Evolutionary conservation across 129 eudicot genomes (phyloP).

Genomic region (Centrapalus pauciflorus): DNA sequence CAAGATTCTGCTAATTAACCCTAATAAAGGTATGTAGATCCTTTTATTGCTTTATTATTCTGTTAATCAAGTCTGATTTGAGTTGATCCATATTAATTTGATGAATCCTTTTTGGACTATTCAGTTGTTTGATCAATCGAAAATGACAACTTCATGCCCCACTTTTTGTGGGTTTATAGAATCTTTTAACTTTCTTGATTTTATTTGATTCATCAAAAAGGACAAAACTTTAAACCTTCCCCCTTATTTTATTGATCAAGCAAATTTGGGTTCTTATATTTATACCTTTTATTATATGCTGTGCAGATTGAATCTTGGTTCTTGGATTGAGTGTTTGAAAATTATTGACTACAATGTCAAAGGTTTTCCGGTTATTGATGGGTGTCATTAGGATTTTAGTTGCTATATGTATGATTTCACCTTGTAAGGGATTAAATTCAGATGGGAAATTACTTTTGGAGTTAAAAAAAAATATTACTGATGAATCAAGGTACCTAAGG

Average conservation of each 20-base stretch:
- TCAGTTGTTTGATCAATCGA: slow-evolving; percentile 22
- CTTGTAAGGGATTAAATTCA: slow-evolving; percentile 59
- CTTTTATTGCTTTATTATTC: slow-evolving; percentile 8
- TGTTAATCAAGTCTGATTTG: neutral
- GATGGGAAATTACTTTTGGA: slow-evolving; percentile 69
- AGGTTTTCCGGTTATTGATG: slow-evolving; percentile 16
- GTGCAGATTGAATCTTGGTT: slow-evolving; percentile 9
- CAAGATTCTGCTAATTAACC: neutral
- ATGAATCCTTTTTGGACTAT: slow-evolving; percentile 24
- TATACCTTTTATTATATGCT: slow-evolving; percentile 10
- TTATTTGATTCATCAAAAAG: slow-evolving; percentile 5
- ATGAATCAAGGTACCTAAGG: slow-evolving; percentile 33
- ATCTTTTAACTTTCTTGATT: slow-evolving; percentile 13
- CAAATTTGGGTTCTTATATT: slow-evolving; percentile 10
- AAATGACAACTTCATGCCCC: slow-evolving; percentile 24
- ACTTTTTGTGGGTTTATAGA: slow-evolving; percentile 16
- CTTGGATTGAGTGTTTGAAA: slow-evolving; percentile 12
- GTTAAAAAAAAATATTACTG: slow-evolving; percentile 54
- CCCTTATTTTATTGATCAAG: neutral
- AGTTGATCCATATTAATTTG: neutral
- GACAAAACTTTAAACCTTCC: slow-evolving; percentile 32
- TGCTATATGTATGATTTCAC: slow-evolving; percentile 24
- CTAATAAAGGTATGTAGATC: slow-evolving; percentile 12
- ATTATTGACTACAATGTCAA: slow-evolving; percentile 33
- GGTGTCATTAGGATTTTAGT: slow-evolving; percentile 31